These are phyloP conservation scores for Cutaneotrichosporon spelunceum DNA, from an alignment of 1,284 basidiomycete species.

Conservation along the genomic window DNA sequence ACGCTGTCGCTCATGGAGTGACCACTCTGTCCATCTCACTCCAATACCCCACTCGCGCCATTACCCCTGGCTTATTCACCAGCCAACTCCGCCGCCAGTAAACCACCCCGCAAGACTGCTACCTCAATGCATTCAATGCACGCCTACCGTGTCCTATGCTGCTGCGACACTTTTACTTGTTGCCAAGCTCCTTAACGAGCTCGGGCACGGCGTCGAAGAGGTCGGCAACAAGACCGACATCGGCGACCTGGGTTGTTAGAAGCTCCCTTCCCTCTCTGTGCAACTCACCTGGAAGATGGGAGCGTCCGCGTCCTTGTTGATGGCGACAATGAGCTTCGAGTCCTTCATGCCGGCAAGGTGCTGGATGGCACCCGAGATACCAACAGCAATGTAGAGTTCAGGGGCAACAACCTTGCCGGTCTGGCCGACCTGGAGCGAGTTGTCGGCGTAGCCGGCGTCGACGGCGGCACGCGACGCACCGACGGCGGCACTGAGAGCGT, in stretches of 20 bases:
- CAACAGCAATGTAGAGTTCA: constrained; percentile 91
- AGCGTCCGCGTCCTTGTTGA: constrained; percentile 99
- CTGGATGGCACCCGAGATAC: constrained; percentile 98
- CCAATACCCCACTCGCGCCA: background rate
- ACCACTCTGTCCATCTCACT: too few species aligned
- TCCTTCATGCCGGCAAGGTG: constrained; percentile 99
- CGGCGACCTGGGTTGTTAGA: constrained; percentile 64
- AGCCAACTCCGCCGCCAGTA: background rate
- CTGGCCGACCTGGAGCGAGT: constrained; percentile 97
- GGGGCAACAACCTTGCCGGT: constrained; percentile 72
- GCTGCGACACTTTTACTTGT: constrained; percentile 17
- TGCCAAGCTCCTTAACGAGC: constrained; percentile 69
- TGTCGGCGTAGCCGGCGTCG: constrained; percentile 97
- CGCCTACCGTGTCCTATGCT: constrained; percentile 10
- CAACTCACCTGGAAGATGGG: constrained; percentile 80
- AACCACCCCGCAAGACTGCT: constrained; percentile 4
- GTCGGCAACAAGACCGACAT: constrained; percentile 90
- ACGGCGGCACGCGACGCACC: constrained; percentile 97
- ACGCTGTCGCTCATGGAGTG: too few species aligned
- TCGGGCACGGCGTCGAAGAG: constrained; percentile 84
- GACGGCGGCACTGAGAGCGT: constrained; percentile 88
- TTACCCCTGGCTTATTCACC: background rate
- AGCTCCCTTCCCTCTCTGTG: background rate
- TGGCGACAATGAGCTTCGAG: constrained; percentile 94
- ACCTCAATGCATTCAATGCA: constrained; percentile 25